A percentile compares a stretch with the other conserved stretches of the same genome.
These are phyloP conservation scores for Triticum monococcum DNA, from an alignment of 176 grass and related monocot genomes.

Conservation along the genomic window DNA sequence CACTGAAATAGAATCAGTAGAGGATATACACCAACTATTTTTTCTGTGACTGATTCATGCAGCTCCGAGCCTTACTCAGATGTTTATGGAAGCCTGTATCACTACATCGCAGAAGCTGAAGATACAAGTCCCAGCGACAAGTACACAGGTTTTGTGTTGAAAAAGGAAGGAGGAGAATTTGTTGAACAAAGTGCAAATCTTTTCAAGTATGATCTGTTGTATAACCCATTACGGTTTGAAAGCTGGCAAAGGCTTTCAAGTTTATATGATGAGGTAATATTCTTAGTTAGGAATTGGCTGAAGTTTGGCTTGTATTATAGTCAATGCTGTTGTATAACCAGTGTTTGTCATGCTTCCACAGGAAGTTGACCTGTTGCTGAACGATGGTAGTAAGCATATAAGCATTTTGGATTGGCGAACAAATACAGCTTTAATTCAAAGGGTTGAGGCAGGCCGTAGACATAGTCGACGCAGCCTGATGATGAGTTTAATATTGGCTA, in stretches of 20 bases:
- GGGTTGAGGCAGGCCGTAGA: slow-evolving; percentile 85
- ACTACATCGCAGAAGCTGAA: slow-evolving; percentile 83
- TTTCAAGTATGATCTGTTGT: slow-evolving; percentile 96
- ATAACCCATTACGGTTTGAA: slow-evolving; percentile 84
- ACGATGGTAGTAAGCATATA: slow-evolving; percentile 98
- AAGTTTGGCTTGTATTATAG: slow-evolving; percentile 33
- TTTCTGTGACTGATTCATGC: slow-evolving; percentile 39
- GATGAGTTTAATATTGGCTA: slow-evolving; percentile 74
- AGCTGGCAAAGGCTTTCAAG: slow-evolving; percentile 95
- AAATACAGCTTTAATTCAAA: slow-evolving; percentile 68
- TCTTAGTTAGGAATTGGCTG: slow-evolving; percentile 31
- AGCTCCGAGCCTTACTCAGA: slow-evolving; percentile 93
- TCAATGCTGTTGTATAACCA: slow-evolving; percentile 27
- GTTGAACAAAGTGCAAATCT: slow-evolving; percentile 90
- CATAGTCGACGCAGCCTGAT: slow-evolving; percentile 82
- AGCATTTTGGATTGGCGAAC: slow-evolving; percentile 90
- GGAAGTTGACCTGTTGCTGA: slow-evolving; percentile 96
- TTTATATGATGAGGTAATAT: slow-evolving; percentile 91
- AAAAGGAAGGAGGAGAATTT: slow-evolving; percentile 98
- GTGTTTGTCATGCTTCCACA: slow-evolving; percentile 34
- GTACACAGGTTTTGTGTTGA: slow-evolving; percentile 91
- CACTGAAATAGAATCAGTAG: slow-evolving; percentile 3
- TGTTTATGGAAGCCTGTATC: slow-evolving; percentile 92
- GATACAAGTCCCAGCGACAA: slow-evolving; percentile 95
- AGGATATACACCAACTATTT: slow-evolving; percentile 35